Percentiles rank a stretch among this genome's conserved stretches.
These are phyloP conservation scores for Pseudogymnoascus sp. DNA, from an alignment of 2,329 filamentous ascomycete genomes.

Conservation along the genomic window DNA sequence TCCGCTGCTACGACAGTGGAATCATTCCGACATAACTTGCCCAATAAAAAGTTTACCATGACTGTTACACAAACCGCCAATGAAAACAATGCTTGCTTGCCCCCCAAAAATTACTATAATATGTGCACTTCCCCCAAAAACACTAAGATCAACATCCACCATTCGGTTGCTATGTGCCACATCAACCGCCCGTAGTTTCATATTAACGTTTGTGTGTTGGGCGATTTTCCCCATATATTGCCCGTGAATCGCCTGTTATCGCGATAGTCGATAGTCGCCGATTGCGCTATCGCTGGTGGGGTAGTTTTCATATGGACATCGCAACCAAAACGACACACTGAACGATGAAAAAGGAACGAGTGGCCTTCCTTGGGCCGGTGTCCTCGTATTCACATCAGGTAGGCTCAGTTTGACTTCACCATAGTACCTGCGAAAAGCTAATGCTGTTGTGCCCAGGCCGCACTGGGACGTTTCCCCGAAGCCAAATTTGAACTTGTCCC, in stretches of 20 bases:
- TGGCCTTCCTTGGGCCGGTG: slow-evolving; percentile 55
- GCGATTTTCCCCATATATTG: neutral
- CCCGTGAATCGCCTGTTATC: neutral
- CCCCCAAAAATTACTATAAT: neutral
- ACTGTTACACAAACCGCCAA: neutral
- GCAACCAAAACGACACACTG: neutral
- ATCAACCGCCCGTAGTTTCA: neutral
- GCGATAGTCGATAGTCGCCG: neutral
- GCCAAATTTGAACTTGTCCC: slow-evolving; percentile 32
- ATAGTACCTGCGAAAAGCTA: slow-evolving; percentile 22
- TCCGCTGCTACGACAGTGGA: neutral
- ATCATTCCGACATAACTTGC: slow-evolving; percentile 5
- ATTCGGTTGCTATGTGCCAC: neutral
- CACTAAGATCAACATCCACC: neutral
- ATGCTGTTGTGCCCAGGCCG: slow-evolving; percentile 37
- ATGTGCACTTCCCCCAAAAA: neutral
- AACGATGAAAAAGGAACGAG: slow-evolving; percentile 16
- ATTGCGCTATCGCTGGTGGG: slow-evolving; percentile 8
- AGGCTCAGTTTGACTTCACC: slow-evolving; percentile 15
- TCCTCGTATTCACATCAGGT: slow-evolving; percentile 66
- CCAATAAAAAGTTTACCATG: slow-evolving; percentile 7
- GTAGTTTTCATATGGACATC: slow-evolving; percentile 8
- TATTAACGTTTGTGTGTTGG: neutral
- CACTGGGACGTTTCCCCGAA: slow-evolving; percentile 41
- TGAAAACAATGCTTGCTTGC: neutral